Conservation (phyloP, 177 flowering plant genomes). For the Vitis hybrid region DNA sequence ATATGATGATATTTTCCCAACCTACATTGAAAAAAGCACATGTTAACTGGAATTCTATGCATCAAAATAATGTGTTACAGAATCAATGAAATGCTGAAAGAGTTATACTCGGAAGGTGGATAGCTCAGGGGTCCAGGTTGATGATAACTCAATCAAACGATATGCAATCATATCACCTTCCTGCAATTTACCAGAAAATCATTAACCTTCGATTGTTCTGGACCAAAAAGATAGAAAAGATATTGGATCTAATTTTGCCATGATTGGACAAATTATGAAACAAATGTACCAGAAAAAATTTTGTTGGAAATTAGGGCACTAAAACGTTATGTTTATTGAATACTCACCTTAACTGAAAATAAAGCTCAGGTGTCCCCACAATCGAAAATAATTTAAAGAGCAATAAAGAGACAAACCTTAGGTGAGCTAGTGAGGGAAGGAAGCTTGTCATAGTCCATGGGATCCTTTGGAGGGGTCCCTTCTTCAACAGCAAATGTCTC, state of each 20-base stretch:
- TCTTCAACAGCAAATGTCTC: constrained; percentile 23
- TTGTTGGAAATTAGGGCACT: background rate
- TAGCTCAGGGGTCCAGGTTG: constrained; percentile 86
- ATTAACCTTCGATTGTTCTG: background rate
- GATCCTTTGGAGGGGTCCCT: constrained; percentile 19
- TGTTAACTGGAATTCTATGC: background rate
- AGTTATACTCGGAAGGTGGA: constrained; percentile 69
- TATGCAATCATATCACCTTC: constrained; percentile 82
- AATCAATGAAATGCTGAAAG: constrained; percentile 1
- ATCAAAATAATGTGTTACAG: background rate
- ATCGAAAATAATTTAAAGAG: background rate
- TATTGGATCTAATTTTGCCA: background rate
- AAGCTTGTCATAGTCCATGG: constrained; percentile 65
- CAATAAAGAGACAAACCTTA: constrained; percentile 41
- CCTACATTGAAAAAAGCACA: constrained; percentile 39
- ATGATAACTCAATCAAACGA: constrained; percentile 78
- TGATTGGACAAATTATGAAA: background rate
- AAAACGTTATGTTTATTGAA: background rate
- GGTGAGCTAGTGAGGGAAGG: constrained; percentile 50
- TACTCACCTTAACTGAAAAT: background rate
- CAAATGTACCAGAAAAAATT: background rate
- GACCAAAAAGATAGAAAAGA: background rate
- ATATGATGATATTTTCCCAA: constrained; percentile 62
- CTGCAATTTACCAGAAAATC: constrained; percentile 36
- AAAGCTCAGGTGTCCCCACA: background rate